A percentile compares a stretch with the other conserved stretches of the same genome.
phyloP scores from a whole-genome alignment of 2,329 filamentous ascomycete genomes.

The Penicillium sp. region DNA sequence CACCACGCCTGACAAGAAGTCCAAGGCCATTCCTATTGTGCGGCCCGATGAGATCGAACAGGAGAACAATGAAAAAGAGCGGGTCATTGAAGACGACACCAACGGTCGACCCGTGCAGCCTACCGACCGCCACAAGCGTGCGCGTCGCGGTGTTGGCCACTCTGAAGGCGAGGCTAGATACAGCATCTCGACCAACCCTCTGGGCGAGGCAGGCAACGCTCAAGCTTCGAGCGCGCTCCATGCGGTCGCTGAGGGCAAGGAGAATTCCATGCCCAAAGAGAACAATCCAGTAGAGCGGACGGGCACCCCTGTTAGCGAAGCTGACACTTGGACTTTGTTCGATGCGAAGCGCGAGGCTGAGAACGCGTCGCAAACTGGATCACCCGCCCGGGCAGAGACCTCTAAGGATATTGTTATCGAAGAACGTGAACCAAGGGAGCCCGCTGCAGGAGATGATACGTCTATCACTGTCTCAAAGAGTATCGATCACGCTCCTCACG shows the following conservation, averaged over 20 bases:
- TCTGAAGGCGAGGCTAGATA: constrained; percentile 75
- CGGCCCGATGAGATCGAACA: constrained; percentile 59
- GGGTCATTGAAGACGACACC: constrained; percentile 52
- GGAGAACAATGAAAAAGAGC: constrained; percentile 37
- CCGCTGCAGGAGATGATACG: constrained; percentile 3
- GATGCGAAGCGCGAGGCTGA: constrained; percentile 55
- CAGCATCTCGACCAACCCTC: constrained; percentile 52
- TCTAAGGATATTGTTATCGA: constrained; percentile 14
- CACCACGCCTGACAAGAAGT: constrained; percentile 66
- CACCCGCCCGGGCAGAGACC: constrained; percentile 37
- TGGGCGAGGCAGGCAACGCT: constrained; percentile 35
- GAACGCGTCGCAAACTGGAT: constrained; percentile 54
- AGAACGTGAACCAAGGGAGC: constrained; percentile 15
- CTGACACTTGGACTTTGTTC: constrained; percentile 59
- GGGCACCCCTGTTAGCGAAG: constrained; percentile 37
- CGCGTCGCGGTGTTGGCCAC: constrained; percentile 63
- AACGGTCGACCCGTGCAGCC: constrained; percentile 61
- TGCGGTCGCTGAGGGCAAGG: constrained; percentile 38
- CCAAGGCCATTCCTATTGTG: constrained; percentile 81
- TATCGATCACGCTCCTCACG: constrained; percentile 19
- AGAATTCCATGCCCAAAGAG: constrained; percentile 44
- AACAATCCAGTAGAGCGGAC: constrained; percentile 29
- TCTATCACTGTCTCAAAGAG: constrained; percentile 6
- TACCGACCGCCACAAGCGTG: constrained; percentile 72
- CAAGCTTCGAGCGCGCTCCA: constrained; percentile 28